A percentile compares a stretch with the other conserved stretches of the same genome.
Evolutionary conservation across 495 filamentous ascomycete genomes (phyloP).

Genomic region (Daldinia caldariorum): DNA sequence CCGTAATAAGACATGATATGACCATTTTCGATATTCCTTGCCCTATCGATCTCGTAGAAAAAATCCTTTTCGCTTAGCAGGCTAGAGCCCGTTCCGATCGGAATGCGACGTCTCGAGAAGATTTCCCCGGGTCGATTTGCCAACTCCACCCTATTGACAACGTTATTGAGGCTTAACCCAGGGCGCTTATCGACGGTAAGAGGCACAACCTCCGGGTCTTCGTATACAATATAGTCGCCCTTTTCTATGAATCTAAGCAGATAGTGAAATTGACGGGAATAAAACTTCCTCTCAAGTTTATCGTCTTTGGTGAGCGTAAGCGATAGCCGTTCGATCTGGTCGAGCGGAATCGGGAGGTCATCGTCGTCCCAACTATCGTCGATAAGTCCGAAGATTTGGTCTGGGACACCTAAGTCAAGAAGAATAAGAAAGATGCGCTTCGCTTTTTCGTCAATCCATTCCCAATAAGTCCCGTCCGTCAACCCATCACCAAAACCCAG

Average conservation of each 20-base stretch:
- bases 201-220: constrained; percentile 80
- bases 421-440: constrained; percentile 85
- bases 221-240: constrained; percentile 77
- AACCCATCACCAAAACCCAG: constrained; percentile 86
- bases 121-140: constrained; percentile 67
- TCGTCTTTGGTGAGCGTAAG: constrained; percentile 70
- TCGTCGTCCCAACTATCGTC: constrained; percentile 89
- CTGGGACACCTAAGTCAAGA: constrained; percentile 78
- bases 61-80: constrained; percentile 73
- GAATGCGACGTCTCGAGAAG: constrained; percentile 77
- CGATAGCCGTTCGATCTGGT: constrained; percentile 72
- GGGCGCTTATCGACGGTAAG: constrained; percentile 73
- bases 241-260: constrained; percentile 74
- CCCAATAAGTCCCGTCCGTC: constrained; percentile 90
- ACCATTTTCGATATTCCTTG: constrained; percentile 73
- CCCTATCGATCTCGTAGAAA: constrained; percentile 69
- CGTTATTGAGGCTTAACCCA: constrained; percentile 57
- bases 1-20: constrained; percentile 84
- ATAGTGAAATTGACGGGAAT: constrained; percentile 82
- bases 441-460: constrained; percentile 86
- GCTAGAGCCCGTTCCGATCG: constrained; percentile 66
- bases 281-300: constrained; percentile 76
- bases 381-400: constrained; percentile 85
- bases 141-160: constrained; percentile 73
- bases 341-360: constrained; percentile 81